Conservation (phyloP, 1,284 basidiomycete genomes). For the Bondarzewia mesenterica region DNA sequence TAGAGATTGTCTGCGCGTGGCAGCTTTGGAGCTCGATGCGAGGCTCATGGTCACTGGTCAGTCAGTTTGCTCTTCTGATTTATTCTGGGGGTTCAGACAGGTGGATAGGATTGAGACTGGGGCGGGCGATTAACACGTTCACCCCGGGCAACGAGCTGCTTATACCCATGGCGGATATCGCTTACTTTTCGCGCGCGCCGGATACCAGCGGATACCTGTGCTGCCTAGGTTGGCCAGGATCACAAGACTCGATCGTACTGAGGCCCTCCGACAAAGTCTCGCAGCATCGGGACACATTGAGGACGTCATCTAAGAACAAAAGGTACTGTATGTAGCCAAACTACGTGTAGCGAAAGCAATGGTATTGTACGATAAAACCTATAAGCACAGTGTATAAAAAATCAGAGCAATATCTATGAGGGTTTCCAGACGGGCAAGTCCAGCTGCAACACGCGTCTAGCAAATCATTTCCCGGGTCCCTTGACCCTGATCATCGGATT, state of each 20-base stretch:
- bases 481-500: background rate
- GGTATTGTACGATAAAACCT: constrained; percentile 4
- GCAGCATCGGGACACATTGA: no score
- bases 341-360: background rate
- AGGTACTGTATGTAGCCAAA: background rate
- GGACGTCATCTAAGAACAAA: no score
- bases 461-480: background rate
- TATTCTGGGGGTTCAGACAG: constrained; percentile 10
- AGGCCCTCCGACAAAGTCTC: no score
- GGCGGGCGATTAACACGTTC: constrained; percentile 22
- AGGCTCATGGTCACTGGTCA: background rate
- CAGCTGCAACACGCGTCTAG: no score
- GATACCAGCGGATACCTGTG: background rate
- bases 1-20: constrained; percentile 38
- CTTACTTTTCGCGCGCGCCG: background rate
- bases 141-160: no score
- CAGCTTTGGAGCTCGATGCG: constrained; percentile 3
- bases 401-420: background rate
- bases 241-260: no score
- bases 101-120: constrained; percentile 19
- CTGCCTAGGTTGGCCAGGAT: no score
- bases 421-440: no score
- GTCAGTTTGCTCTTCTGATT: background rate
- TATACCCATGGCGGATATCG: background rate
- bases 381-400: no score